Conservation (phyloP, 768 basidiomycete species). For the Epithele typhae region DNA sequence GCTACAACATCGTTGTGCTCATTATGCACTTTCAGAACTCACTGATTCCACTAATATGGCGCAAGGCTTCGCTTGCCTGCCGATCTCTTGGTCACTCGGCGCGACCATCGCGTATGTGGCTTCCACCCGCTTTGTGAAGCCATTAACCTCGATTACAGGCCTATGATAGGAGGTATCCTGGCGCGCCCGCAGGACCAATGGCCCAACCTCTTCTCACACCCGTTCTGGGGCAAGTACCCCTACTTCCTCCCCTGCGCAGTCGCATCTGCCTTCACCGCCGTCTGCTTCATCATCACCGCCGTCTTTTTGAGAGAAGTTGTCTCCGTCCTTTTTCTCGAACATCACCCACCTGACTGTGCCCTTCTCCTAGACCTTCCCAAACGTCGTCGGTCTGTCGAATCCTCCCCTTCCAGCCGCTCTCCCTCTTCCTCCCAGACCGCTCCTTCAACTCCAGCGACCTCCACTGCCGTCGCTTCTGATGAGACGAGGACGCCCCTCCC, state of each 20-base stretch:
- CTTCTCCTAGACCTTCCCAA: background rate
- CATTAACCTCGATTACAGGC: slow-evolving; percentile 14
- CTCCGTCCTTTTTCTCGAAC: background rate
- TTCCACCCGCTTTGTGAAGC: no score
- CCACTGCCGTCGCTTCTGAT: background rate
- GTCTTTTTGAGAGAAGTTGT: slow-evolving; percentile 30
- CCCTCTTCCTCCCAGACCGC: no score
- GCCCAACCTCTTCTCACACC: slow-evolving; percentile 24
- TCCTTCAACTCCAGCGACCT: no score
- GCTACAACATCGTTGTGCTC: background rate
- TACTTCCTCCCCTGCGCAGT: slow-evolving; percentile 34
- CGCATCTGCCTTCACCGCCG: slow-evolving; percentile 23
- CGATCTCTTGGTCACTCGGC: slow-evolving; percentile 28
- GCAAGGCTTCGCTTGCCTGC: slow-evolving; percentile 27
- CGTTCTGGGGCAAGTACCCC: slow-evolving; percentile 30
- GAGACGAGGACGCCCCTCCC: slow-evolving; percentile 8
- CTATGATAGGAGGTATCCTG: slow-evolving; percentile 30
- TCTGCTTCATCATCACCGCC: slow-evolving; percentile 22
- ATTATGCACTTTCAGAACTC: slow-evolving; percentile 19
- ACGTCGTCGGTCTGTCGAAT: slow-evolving; percentile 11
- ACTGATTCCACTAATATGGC: slow-evolving; percentile 34
- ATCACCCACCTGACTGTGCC: slow-evolving; percentile 2
- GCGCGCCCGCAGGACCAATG: slow-evolving; percentile 31
- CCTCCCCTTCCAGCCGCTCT: background rate
- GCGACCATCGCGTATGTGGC: slow-evolving; percentile 24